phyloP scores from a whole-genome alignment of 2,329 filamentous ascomycete species.

The Verticillium nonalfalfae region DNA sequence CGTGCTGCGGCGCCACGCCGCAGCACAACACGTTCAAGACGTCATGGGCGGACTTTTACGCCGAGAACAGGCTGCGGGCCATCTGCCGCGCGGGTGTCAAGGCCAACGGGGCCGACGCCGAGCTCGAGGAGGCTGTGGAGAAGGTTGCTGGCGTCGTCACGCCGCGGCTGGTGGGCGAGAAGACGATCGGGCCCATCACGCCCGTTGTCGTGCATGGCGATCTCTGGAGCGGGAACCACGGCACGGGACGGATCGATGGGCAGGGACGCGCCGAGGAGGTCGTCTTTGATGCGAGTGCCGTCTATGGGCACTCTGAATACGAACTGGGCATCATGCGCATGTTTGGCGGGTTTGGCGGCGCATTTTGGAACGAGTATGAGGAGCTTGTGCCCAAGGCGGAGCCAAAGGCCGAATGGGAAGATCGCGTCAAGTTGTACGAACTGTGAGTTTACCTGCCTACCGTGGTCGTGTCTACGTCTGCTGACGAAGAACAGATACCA shows the following conservation, averaged over 20 bases:
- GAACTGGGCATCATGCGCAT: slow-evolving; percentile 93
- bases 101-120: slow-evolving; percentile 58
- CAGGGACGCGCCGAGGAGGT: slow-evolving; percentile 59
- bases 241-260: slow-evolving; percentile 53
- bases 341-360: slow-evolving; percentile 79
- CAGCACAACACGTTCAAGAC: slow-evolving; percentile 71
- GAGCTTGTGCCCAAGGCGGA: slow-evolving; percentile 70
- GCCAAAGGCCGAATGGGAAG: slow-evolving; percentile 77
- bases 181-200: slow-evolving; percentile 55
- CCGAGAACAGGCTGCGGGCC: slow-evolving; percentile 62
- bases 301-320: slow-evolving; percentile 84
- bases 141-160: slow-evolving; percentile 59
- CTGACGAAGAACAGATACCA: slow-evolving; percentile 58
- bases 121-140: slow-evolving; percentile 59
- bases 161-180: slow-evolving; percentile 66
- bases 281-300: slow-evolving; percentile 74
- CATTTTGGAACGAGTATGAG: slow-evolving; percentile 75
- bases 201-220: slow-evolving; percentile 87
- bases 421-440: slow-evolving; percentile 76
- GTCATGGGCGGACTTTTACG: slow-evolving; percentile 84
- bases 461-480: not conserved
- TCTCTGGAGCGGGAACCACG: slow-evolving; percentile 86
- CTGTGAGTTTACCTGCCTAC: slow-evolving; percentile 46
- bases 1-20: slow-evolving; percentile 78
- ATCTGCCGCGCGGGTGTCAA: slow-evolving; percentile 53